phyloP scores from a whole-genome alignment of 2,329 filamentous ascomycete genomes.

The Penicillium glabrum region DNA sequence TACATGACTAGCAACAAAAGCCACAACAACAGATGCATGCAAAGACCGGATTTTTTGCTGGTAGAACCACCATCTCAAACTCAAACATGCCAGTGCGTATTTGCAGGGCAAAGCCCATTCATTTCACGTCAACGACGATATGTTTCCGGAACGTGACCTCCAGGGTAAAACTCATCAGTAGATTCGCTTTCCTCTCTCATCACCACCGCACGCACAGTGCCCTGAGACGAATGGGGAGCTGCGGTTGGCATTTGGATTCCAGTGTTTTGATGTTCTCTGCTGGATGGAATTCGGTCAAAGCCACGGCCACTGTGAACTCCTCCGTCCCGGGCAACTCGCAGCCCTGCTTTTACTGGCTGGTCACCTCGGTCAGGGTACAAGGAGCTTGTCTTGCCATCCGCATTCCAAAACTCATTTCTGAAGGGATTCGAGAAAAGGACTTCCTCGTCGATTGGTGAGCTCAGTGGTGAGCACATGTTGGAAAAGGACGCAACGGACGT shows the following conservation, averaged over 20 bases:
- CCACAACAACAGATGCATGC: not conserved
- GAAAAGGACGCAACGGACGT: constrained; percentile 8
- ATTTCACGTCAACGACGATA: not conserved
- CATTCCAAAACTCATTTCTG: constrained; percentile 29
- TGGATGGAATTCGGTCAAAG: constrained; percentile 20
- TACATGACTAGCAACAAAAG: not conserved
- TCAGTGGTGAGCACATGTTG: constrained; percentile 19
- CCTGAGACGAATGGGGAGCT: not conserved
- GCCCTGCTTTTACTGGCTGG: constrained; percentile 23
- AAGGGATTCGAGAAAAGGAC: constrained; percentile 19
- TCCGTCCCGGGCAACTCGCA: constrained; percentile 17
- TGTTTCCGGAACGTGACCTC: not conserved
- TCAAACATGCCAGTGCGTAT: not conserved
- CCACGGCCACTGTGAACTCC: constrained; percentile 20
- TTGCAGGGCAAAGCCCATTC: no score
- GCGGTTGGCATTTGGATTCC: not conserved
- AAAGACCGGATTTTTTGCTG: not conserved
- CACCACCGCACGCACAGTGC: not conserved
- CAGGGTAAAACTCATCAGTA: constrained; percentile 4
- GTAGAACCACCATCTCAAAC: not conserved
- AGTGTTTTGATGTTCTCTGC: constrained; percentile 2
- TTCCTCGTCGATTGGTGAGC: constrained; percentile 23
- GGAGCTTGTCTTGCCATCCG: constrained; percentile 28
- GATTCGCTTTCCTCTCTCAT: constrained; percentile 19
- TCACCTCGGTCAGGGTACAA: constrained; percentile 24